Evolutionary conservation across 306 rosid genomes (phyloP), one percentile per base, ranked within the genome.

Genomic region (Cicer pinnatifidum): DNA sequence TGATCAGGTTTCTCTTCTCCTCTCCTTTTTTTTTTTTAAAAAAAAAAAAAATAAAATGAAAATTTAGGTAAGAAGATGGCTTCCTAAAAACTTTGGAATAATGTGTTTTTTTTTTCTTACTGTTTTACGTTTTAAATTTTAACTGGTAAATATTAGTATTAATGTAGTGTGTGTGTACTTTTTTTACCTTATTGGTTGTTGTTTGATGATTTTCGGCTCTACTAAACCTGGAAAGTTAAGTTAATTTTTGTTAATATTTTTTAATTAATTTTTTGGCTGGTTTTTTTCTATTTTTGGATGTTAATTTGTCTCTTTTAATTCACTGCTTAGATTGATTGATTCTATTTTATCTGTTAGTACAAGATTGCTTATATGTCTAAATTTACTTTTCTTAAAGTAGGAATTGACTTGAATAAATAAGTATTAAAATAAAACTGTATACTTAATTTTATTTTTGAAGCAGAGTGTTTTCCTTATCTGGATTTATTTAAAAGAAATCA

Each of bases 1-100:
- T 57, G 84, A 84, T 71, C 91, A 86, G 96, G 98, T 93, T 78
- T 10, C 47, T 78, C 15, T 41, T 6, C 23, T 6, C 9, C 4
- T 9, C 13, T 59, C 33, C 5, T n/a, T 1, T 38, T 47, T 12
- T 47, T 11, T 4, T 47, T 47, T 50, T 13, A 23, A 23, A 20
- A 20, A 1, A 20, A 23, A 20, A 0, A 20, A 23, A 16, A 16
- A 16, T 16, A 20, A 6, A 13, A 50, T 6, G 8, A 50, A 13
- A 13, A 51, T 51, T 50, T 51, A 51, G 9, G 19, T 51, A 51
- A 51, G 57, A 50, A 50, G 1, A 51, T 15, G 57, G 10, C 2
- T 15, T 51, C 20, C 8, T 51, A 6, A 50, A 48, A 48, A 0
- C 2, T 50, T 50, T 48, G 53, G 16, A 12, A n/a, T 1, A 1